Percentiles rank a stretch among this genome's conserved stretches.
Conservation (phyloP, 768 basidiomycete species). For the Suillus subalutaceus region DNA sequence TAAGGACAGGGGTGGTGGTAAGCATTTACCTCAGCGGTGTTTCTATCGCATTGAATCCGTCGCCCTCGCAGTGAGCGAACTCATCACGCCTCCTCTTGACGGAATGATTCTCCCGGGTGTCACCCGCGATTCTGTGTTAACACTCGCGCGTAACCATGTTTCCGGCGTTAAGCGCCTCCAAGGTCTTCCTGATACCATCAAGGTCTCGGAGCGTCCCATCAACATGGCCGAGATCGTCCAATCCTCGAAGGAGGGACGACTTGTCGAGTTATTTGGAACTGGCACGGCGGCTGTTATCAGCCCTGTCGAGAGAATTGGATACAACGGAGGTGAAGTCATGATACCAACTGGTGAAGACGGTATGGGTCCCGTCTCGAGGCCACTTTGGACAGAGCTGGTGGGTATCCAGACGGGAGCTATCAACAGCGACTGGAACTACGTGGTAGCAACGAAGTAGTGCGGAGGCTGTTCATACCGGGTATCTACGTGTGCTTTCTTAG, state of each 20-base stretch:
- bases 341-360: conserved; percentile 66
- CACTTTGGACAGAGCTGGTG: conserved; percentile 50
- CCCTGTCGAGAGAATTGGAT: conserved; percentile 58
- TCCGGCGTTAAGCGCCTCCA: conserved; percentile 47
- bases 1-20: conserved; percentile 67
- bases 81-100: conserved; percentile 67
- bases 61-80: conserved; percentile 43
- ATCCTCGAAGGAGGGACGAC: conserved; percentile 42
- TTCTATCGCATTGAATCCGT: background rate
- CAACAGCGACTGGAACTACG: conserved; percentile 78
- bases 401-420: conserved; percentile 78
- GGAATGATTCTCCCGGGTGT: conserved; percentile 70
- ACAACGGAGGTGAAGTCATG: conserved; percentile 53
- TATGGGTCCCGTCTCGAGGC: conserved; percentile 67
- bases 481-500: background rate
- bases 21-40: conserved; percentile 17
- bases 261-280: conserved; percentile 54
- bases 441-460: conserved; percentile 35
- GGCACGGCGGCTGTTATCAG: conserved; percentile 59
- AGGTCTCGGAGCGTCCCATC: conserved; percentile 68
- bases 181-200: conserved; percentile 58
- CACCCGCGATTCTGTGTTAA: conserved; percentile 57
- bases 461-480: background rate
- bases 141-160: conserved; percentile 59
- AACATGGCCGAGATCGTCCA: conserved; percentile 75